Base-by-base conservation (phyloP, 176 grass and related monocot genomes). In the Elymus sibiricus region DNA sequence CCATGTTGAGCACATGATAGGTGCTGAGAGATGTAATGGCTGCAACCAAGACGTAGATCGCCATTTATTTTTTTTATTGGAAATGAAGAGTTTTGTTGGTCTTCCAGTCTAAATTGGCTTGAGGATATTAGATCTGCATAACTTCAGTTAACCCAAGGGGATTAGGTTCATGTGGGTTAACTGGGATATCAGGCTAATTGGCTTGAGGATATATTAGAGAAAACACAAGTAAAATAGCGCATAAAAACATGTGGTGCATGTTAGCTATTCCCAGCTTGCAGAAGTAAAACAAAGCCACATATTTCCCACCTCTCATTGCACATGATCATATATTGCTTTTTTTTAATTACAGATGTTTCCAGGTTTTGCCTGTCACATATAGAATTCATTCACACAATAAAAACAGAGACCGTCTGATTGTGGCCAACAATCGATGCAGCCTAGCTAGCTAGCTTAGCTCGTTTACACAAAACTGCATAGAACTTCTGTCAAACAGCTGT, bases 401-500 rank as follows among this genome's bases (percentile, higher is more conserved):
- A 83, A 61, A 59, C 37, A 14, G 53, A 6, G 53, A 44, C 26
- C 70, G 46, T 63, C 37, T 84, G 27, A 1, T 2, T 35, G 28
- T 49, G 70, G 58, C 58, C 43, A 31, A 7, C 51, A 74, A 73
- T 62, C 22, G 68, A 29, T 17, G 53, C 35, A n/a, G 35, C 70
- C n/a, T 75, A 16, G 9, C n/a, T 75, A 16, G 9, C n/a, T 60
- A 43, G 3, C 38, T 72, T 60, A 43, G 9, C 22, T 44, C n/a
- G 12, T 61, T 60, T 61, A 83, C 34, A 40, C 2, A 73, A 74
- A 74, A n/a, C 46, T 14, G 6, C 53, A 44, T 24, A 40, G 0
- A 38, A 62, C 43, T 71, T 83, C 34, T 83, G 67, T 67, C 81
- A 72, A 83, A 60, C 81, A 59, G n/a, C 44, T 67, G 28, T 72